Conservation (phyloP, 2,329 filamentous ascomycete genomes). For the Helotiales sp. region DNA sequence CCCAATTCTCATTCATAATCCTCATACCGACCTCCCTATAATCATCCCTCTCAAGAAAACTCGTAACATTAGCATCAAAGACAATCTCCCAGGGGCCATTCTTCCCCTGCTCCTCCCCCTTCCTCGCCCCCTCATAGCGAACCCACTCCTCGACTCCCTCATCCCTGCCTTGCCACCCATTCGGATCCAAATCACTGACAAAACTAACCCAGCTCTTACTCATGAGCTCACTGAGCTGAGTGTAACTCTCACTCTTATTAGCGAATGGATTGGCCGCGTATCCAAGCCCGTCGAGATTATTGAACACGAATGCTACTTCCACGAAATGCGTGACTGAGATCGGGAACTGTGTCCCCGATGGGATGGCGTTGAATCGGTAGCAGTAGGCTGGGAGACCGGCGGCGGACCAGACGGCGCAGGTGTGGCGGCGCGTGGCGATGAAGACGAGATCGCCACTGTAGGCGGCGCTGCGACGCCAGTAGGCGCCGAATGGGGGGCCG, state of each 20-base stretch:
- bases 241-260: constrained; percentile 12
- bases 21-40: constrained; percentile 50
- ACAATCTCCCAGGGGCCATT: constrained; percentile 55
- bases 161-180: constrained; percentile 27
- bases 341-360: constrained; percentile 38
- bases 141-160: constrained; percentile 46
- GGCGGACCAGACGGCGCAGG: constrained; percentile 22
- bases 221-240: constrained; percentile 22
- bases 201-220: constrained; percentile 30
- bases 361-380: constrained; percentile 52
- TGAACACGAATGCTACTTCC: constrained; percentile 59
- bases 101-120: constrained; percentile 20
- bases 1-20: constrained; percentile 32
- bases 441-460: constrained; percentile 25
- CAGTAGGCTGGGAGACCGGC: constrained; percentile 38
- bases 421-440: constrained; percentile 21
- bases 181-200: constrained; percentile 29
- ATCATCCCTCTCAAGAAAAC: constrained; percentile 51
- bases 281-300: constrained; percentile 55
- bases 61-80: constrained; percentile 54
- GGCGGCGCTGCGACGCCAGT: constrained; percentile 16
- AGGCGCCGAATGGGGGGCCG: constrained; percentile 41
- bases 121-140: constrained; percentile 44
- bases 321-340: constrained; percentile 47
- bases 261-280: constrained; percentile 48